Percentiles rank a stretch among this genome's conserved stretches.
These are phyloP conservation scores for Byssoonygena ceratinophila DNA, from an alignment of 2,329 filamentous ascomycete genomes.

Conservation along the genomic window DNA sequence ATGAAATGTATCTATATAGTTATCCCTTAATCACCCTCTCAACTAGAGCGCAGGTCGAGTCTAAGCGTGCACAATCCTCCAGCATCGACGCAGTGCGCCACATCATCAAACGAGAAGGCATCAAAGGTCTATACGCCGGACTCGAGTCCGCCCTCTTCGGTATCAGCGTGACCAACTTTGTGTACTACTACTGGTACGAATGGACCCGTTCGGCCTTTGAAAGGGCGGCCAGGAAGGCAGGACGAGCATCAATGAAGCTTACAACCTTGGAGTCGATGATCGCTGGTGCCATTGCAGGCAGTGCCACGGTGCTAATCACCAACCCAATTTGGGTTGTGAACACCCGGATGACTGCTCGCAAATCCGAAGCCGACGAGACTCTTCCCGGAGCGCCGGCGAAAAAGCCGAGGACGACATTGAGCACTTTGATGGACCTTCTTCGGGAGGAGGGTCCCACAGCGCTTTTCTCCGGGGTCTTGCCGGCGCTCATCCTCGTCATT, in stretches of 20 bases:
- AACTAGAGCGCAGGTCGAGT: slow-evolving; percentile 94
- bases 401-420: slow-evolving; percentile 61
- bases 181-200: slow-evolving; percentile 99
- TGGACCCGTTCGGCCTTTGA: slow-evolving; percentile 84
- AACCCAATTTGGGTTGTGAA: slow-evolving; percentile 99
- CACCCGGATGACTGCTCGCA: slow-evolving; percentile 90
- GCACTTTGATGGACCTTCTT: slow-evolving; percentile 69
- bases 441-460: slow-evolving; percentile 72
- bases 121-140: slow-evolving; percentile 80
- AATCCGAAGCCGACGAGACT: slow-evolving; percentile 44
- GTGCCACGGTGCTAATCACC: slow-evolving; percentile 86
- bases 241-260: slow-evolving; percentile 67
- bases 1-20: too few relatives aligned
- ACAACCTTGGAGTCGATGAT: slow-evolving; percentile 91
- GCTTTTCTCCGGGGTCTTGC: slow-evolving; percentile 84
- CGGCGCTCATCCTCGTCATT: slow-evolving; percentile 85
- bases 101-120: slow-evolving; percentile 84
- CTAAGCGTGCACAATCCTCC: slow-evolving; percentile 75
- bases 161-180: slow-evolving; percentile 97
- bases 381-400: slow-evolving; percentile 28
- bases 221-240: slow-evolving; percentile 59
- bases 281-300: slow-evolving; percentile 84
- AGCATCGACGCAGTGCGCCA: slow-evolving; percentile 72
- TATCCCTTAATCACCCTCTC: slow-evolving; percentile 97
- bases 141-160: slow-evolving; percentile 91